Conservation (phyloP, 345 rosid genomes). For the Syzygium grande region DNA sequence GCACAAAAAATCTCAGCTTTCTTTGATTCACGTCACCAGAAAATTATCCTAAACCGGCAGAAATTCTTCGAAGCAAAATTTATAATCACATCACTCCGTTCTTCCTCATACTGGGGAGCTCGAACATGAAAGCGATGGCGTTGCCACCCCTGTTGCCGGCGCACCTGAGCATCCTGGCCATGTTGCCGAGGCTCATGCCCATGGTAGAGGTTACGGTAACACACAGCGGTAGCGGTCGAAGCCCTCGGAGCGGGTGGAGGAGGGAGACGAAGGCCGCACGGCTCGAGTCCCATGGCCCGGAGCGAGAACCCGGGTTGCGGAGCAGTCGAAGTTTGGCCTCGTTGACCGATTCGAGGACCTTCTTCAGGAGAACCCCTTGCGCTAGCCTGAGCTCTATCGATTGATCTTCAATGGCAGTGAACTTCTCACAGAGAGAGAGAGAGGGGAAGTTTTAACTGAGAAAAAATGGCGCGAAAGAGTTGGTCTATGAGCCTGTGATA, state of each 20-base stretch:
- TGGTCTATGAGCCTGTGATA: not conserved
- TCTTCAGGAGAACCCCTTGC: constrained; percentile 88
- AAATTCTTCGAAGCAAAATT: no score
- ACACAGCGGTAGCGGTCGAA: constrained; percentile 97
- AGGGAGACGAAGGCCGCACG: constrained; percentile 91
- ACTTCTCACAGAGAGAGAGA: no score
- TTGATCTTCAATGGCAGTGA: not conserved
- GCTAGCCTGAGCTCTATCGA: constrained; percentile 54
- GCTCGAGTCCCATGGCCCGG: constrained; percentile 97
- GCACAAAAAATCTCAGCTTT: no score
- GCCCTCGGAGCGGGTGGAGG: constrained; percentile 81
- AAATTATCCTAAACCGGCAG: no score
- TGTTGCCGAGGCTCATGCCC: constrained; percentile 85
- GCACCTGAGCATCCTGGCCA: constrained; percentile 86
- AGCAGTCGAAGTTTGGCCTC: constrained; percentile 97
- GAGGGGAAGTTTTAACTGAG: no score
- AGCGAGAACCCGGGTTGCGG: constrained; percentile 70
- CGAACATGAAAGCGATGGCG: constrained; percentile 92
- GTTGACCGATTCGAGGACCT: constrained; percentile 75
- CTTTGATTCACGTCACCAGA: no score
- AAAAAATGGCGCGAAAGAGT: not conserved
- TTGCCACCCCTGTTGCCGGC: constrained; percentile 73
- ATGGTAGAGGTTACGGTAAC: constrained; percentile 81
- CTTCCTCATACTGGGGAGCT: constrained; percentile 57
- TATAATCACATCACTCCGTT: not conserved